phyloP scores from a whole-genome alignment of 2,329 filamentous ascomycete species.

The Drechslerella coelobrocha region DNA sequence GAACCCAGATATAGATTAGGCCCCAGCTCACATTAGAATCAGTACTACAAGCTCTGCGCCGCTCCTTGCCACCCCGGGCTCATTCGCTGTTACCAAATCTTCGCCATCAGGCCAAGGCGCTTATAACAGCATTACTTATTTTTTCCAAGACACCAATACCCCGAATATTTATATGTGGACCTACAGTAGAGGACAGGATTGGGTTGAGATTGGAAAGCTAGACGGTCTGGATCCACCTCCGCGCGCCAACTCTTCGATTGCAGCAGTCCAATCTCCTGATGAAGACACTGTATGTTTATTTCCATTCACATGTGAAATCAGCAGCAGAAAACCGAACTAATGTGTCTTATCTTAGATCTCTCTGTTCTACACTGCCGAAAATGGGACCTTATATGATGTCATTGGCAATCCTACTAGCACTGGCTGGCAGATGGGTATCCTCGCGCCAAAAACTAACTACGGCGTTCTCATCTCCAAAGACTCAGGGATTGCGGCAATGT shows the following conservation, averaged over 20 bases:
- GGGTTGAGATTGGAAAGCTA: constrained; percentile 41
- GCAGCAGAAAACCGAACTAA: no score
- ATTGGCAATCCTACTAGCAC: constrained; percentile 18
- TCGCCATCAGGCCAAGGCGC: no score
- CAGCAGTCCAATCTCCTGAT: constrained; percentile 37
- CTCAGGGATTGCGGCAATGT: constrained; percentile 32
- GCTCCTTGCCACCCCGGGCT: constrained; percentile 39
- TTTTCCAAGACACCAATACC: constrained; percentile 41
- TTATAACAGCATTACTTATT: constrained; percentile 32
- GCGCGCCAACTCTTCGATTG: constrained; percentile 27
- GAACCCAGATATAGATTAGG: background rate
- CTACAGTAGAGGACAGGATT: constrained; percentile 21
- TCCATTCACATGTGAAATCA: no score
- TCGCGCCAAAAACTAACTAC: constrained; percentile 35
- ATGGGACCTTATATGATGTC: constrained; percentile 37
- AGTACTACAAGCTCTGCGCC: no score
- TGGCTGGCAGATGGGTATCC: constrained; percentile 29
- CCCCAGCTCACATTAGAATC: no score
- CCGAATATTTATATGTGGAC: constrained; percentile 46
- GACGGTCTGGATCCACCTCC: constrained; percentile 32
- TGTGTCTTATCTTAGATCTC: constrained; percentile 45
- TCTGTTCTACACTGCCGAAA: constrained; percentile 33
- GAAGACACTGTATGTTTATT: no score
- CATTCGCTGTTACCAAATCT: constrained; percentile 39
- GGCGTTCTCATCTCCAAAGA: constrained; percentile 31